Base-by-base conservation (phyloP, 2,329 filamentous ascomycete species). In the Beauveria scarabaeidicola region DNA sequence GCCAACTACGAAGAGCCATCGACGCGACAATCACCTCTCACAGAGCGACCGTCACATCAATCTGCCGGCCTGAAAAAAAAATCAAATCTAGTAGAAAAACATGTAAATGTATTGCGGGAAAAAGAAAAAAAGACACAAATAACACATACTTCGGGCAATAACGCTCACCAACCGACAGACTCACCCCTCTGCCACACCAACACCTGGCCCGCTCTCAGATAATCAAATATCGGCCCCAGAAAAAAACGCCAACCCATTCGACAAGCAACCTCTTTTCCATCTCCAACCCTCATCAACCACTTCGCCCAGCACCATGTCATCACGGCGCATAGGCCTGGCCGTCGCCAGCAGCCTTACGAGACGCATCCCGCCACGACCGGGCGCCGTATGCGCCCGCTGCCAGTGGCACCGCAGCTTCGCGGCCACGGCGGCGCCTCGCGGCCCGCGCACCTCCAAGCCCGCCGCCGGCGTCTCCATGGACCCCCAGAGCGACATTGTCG, bases 341-440 rank as follows among this genome's bases (percentile, higher is more conserved):
- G 62, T 72, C 46, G 62, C 64, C 43, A 6, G 38, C 25, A 63
- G 67, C 60, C 60, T 72, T 57, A 60, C 64, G 21, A 73, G 68
- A 57, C 71, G 69, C 40, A 41, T 38, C 6, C 17, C 54, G 19
- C 54, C 19, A n/a, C 43, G 13, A 21, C 29, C 29, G 8, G 44
- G 44, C 44, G 10, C 70, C 71, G 54, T 32, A 55, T 83, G 81
- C 66, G 68, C 78, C 15, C 61, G 77, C 54, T 84, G 81, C 70
- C 78, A 81, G 74, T 78, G 78, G 70, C 77, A 78, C 58, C 72
- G 74, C 54, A 69, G 73, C 29, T 78, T 84, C 19, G 78, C 81
- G 2, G 73, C 77, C 61, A 52, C 66, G 46, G 66, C 67, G 36
- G 61, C 66, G 3, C 44, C 25, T 43, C 55, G 3, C 7, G 25